A percentile compares a stretch with the other conserved stretches of the same genome.
Conservation (phyloP, 805 yeast genomes). For the Hanseniaspora pseudoguilliermondii region DNA sequence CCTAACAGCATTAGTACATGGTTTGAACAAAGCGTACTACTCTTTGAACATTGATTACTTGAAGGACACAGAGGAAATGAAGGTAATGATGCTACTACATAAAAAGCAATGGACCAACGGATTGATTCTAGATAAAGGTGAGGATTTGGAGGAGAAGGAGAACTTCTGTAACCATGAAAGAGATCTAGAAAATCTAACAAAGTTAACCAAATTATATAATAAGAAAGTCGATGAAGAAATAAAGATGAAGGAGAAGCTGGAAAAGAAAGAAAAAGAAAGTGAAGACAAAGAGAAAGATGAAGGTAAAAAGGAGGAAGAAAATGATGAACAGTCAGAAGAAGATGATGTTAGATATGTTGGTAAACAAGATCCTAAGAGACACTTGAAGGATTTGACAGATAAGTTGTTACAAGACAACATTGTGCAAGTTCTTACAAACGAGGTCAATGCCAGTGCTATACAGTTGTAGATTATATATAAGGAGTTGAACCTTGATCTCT, state of each 20-base stretch:
- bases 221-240: conserved; percentile 77
- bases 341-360: conserved; percentile 94
- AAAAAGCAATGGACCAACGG: conserved; percentile 95
- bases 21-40: conserved; percentile 91
- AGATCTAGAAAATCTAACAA: conserved; percentile 58
- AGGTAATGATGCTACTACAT: conserved; percentile 86
- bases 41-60: conserved; percentile 89
- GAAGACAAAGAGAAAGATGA: conserved; percentile 46
- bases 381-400: conserved; percentile 79
- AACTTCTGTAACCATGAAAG: conserved; percentile 28
- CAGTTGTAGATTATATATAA: not conserved
- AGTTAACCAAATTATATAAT: conserved; percentile 78
- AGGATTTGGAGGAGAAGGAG: conserved; percentile 68
- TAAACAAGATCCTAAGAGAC: conserved; percentile 97
- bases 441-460: conserved; percentile 81
- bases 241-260: conserved; percentile 72
- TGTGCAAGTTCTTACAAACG: conserved; percentile 73
- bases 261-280: conserved; percentile 51
- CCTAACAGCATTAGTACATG: conserved; percentile 92
- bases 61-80: conserved; percentile 83
- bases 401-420: conserved; percentile 78
- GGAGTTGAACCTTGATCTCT: not conserved
- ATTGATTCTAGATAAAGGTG: conserved; percentile 38
- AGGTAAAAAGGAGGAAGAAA: conserved; percentile 57
- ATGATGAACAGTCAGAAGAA: conserved; percentile 41